A percentile compares a stretch with the other conserved stretches of the same genome.
Evolutionary conservation across 768 basidiomycete genomes (phyloP).

Genomic region (Boletus edulis): DNA sequence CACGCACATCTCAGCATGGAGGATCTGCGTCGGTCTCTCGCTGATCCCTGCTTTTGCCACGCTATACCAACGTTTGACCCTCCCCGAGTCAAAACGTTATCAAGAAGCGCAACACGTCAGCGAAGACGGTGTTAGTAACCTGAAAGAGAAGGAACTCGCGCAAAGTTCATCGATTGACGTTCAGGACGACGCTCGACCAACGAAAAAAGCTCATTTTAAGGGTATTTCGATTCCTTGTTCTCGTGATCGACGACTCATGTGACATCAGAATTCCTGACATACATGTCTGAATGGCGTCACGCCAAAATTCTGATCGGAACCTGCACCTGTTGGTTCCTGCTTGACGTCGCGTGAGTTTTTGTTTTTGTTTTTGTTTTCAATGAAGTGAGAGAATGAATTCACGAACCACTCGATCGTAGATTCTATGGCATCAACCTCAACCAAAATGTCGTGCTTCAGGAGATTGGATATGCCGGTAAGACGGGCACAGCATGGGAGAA

Average conservation of each 20-base stretch:
- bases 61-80: constrained; percentile 71
- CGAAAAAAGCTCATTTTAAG: constrained; percentile 49
- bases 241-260: neutral
- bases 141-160: constrained; percentile 30
- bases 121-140: constrained; percentile 25
- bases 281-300: constrained; percentile 75
- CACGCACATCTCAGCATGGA: constrained; percentile 49
- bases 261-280: constrained; percentile 53
- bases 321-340: constrained; percentile 67
- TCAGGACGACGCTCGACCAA: constrained; percentile 18
- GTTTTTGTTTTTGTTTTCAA: neutral
- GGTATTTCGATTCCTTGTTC: constrained; percentile 30
- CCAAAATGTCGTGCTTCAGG: constrained; percentile 72
- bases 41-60: constrained; percentile 73
- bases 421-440: constrained; percentile 79
- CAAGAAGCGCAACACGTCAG: constrained; percentile 37
- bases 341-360: constrained; percentile 59
- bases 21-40: constrained; percentile 72
- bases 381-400: neutral
- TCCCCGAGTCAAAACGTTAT: constrained; percentile 65
- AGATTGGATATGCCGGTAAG: constrained; percentile 65
- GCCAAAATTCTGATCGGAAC: constrained; percentile 67
- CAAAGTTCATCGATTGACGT: neutral
- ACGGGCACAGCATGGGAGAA: constrained; percentile 58
- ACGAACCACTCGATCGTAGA: constrained; percentile 28